Percentiles rank a stretch among this genome's conserved stretches.
These are phyloP conservation scores for Triadica sebifera DNA, from an alignment of 345 rosid species.

Conservation along the genomic window DNA sequence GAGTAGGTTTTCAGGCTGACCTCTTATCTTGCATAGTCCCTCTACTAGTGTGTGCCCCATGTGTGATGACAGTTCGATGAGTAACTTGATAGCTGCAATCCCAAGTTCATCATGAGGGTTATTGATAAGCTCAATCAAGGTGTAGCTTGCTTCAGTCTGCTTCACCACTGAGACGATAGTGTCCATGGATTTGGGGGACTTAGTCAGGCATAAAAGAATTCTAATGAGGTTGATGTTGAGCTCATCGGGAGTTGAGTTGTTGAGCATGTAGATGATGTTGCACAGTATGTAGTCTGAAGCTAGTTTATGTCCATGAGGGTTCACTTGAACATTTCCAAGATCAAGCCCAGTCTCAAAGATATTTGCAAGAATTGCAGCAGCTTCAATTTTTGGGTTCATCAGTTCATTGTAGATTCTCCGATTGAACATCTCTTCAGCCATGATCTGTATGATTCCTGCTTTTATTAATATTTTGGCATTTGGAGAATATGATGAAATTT, in stretches of 20 bases:
- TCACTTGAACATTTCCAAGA: conserved; percentile 51
- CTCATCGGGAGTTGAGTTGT: conserved; percentile 63
- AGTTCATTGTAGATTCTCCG: conserved; percentile 50
- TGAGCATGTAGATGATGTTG: conserved; percentile 66
- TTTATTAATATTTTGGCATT: conserved; percentile 55
- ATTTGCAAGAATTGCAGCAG: conserved; percentile 73
- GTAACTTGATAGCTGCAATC: conserved; percentile 64
- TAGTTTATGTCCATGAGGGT: conserved; percentile 58
- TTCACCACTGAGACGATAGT: conserved; percentile 54
- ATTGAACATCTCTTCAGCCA: conserved; percentile 73
- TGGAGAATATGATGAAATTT: conserved; percentile 63
- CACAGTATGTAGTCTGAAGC: conserved; percentile 65
- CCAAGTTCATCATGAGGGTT: conserved; percentile 67
- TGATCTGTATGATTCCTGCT: conserved; percentile 52
- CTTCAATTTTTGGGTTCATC: conserved; percentile 62
- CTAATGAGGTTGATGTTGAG: conserved; percentile 65
- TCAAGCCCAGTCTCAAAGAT: conserved; percentile 69
- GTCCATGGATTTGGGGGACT: conserved; percentile 49
- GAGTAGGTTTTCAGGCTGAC: conserved; percentile 72
- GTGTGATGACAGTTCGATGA: conserved; percentile 54
- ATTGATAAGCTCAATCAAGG: conserved; percentile 66
- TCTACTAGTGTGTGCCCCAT: conserved; percentile 69
- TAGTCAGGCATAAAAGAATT: conserved; percentile 62
- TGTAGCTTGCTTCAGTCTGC: conserved; percentile 71
- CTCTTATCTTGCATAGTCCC: conserved; percentile 69